Evolutionary conservation across 2,329 filamentous ascomycete species (phyloP), one percentile per base, ranked within the genome.

Genomic region (Fusarium albosuccineum): DNA sequence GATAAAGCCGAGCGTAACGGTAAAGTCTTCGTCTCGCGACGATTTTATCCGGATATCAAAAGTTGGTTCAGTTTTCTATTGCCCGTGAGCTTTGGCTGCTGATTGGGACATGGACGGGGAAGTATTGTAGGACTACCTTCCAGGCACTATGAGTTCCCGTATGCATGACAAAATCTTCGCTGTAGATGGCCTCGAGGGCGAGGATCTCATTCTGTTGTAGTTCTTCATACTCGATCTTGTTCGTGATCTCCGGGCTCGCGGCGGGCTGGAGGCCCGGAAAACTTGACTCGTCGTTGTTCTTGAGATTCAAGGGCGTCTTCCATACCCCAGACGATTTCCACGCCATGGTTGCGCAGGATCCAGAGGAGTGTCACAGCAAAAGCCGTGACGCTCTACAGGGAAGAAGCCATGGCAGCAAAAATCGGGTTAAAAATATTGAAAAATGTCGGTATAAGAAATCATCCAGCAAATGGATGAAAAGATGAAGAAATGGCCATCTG

Each of bases 191-290:
- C 73, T 91, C 86, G 61, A 98, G 84, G 44, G 90, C 95, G 76
- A 96, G 87, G 59, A 97, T 85, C 81, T 98, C 96, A 76, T 97
- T 92, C 73, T 91, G 85, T 80, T 98, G 96, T 34, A 92, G 89
- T 80, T 97, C 91, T 68, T 90, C 88, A 81, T 97, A 97, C 75
- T 94, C 82, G 14, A 86, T 85, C 70, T 82, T 86, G 51, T 79
- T 74, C 42, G 76, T 75, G 48, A 79, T 71, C 60, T 82, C 77
- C 62, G 80, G 76, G 70, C 79, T 80, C 60, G 77, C 74, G 45
- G 56, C 44, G 67, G 81, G 77, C 69, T 80, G 81, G 68, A 86
- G 81, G 64, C 83, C 85, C 60, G 86, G 83, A 70, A 86, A 86
- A 73, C 78, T 85, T 74, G 83, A 77, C 73, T 85, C 79, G 77